These are phyloP conservation scores for Pterulicium gracile DNA, from an alignment of 1,284 basidiomycete genomes.

Conservation along the genomic window DNA sequence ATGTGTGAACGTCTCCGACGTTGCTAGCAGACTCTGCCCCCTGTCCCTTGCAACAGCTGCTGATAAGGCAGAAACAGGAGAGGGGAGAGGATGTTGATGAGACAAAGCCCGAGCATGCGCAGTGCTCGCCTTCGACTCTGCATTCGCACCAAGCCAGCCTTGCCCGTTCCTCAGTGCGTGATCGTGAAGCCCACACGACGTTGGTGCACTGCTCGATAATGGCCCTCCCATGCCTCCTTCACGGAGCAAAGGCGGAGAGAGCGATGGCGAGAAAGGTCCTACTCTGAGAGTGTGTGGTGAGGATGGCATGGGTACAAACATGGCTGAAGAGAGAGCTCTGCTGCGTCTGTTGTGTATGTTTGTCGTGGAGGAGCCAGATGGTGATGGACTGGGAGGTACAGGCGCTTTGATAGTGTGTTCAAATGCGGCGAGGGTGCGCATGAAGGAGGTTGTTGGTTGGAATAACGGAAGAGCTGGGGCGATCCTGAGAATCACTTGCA, in stretches of 20 bases:
- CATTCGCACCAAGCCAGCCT: background rate
- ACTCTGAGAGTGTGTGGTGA: background rate
- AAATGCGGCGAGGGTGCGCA: constrained; percentile 35
- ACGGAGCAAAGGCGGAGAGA: background rate
- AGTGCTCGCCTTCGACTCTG: background rate
- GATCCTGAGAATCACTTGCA: background rate
- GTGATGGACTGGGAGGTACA: background rate
- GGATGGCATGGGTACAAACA: too few relatives aligned
- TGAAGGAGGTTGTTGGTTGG: constrained; percentile 37
- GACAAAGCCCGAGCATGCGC: background rate
- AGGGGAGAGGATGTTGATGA: background rate
- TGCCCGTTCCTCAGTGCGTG: background rate
- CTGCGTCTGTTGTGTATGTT: too few relatives aligned
- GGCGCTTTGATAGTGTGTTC: constrained; percentile 10
- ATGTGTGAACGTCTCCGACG: background rate
- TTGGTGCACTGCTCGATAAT: background rate
- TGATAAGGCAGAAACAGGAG: background rate
- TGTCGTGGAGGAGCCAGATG: background rate
- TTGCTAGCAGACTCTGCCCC: background rate
- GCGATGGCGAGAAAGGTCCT: background rate
- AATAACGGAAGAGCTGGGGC: constrained; percentile 42
- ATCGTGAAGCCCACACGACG: background rate
- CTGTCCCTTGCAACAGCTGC: background rate
- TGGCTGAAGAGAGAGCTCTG: too few relatives aligned
- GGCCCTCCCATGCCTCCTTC: background rate